Percentiles rank a stretch among this genome's conserved stretches.
Evolutionary conservation across 2,329 filamentous ascomycete species (phyloP).

Genomic region (Colletotrichum cuscutae): DNA sequence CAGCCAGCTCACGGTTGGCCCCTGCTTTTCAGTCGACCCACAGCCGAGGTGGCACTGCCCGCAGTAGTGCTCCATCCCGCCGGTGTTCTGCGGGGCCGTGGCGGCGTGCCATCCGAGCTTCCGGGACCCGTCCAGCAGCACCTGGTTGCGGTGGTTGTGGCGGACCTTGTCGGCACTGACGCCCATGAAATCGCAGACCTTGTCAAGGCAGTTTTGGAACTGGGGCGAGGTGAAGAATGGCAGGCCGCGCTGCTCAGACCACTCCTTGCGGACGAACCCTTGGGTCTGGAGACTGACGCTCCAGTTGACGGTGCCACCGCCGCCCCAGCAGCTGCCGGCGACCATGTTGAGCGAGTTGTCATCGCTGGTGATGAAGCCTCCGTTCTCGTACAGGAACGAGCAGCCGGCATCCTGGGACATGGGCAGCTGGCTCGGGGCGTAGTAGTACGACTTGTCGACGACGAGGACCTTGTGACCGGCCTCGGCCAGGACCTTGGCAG

Average conservation of each 20-base stretch:
- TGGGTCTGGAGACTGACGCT: constrained; percentile 74
- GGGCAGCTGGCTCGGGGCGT: constrained; percentile 76
- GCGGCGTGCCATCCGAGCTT: constrained; percentile 79
- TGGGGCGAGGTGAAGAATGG: constrained; percentile 78
- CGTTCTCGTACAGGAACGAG: constrained; percentile 75
- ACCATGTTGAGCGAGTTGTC: constrained; percentile 69
- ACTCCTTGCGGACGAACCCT: constrained; percentile 81
- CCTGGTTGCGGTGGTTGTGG: constrained; percentile 78
- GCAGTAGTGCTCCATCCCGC: constrained; percentile 78
- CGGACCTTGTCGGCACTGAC: constrained; percentile 72
- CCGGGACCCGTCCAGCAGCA: constrained; percentile 78
- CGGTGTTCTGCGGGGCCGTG: constrained; percentile 82
- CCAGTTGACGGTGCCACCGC: constrained; percentile 92
- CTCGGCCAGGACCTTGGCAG: constrained; percentile 82
- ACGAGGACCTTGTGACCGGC: constrained; percentile 81
- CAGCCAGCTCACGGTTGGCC: constrained; percentile 80
- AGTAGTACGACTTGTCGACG: constrained; percentile 85
- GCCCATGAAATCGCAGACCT: constrained; percentile 83
- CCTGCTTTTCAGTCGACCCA: constrained; percentile 78
- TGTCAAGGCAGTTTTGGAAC: constrained; percentile 83
- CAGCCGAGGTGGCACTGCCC: constrained; percentile 72
- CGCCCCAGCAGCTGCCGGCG: constrained; percentile 81
- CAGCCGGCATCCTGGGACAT: constrained; percentile 73
- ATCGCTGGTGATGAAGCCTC: constrained; percentile 66
- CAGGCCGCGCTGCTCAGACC: constrained; percentile 74